These are phyloP conservation scores for Physcomitrellopsis africana DNA, from an alignment of 225 moss, liverwort and hornwort genomes.

Conservation along the genomic window DNA sequence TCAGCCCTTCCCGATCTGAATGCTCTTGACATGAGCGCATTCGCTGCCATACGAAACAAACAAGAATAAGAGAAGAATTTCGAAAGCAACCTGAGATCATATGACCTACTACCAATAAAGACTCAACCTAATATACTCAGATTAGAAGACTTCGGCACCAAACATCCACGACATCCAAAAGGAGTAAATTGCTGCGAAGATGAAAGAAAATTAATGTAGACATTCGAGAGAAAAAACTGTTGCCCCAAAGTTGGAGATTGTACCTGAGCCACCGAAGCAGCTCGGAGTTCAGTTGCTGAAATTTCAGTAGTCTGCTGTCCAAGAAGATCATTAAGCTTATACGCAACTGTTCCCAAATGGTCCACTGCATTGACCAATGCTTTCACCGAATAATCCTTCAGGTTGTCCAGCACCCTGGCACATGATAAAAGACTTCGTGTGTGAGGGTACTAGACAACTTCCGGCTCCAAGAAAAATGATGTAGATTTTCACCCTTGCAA, in stretches of 20 bases:
- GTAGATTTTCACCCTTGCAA: slow-evolving; percentile 8
- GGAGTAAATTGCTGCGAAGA: slow-evolving; percentile 8
- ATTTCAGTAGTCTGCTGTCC: slow-evolving; percentile 85
- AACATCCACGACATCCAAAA: background rate
- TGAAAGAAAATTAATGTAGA: background rate
- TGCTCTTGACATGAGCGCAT: slow-evolving; percentile 99
- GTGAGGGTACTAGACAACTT: slow-evolving; percentile 11
- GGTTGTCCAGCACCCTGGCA: slow-evolving; percentile 90
- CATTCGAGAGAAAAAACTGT: slow-evolving; percentile 1
- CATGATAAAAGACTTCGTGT: slow-evolving; percentile 7
- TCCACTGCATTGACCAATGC: slow-evolving; percentile 98
- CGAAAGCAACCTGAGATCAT: background rate
- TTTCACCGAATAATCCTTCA: slow-evolving; percentile 97
- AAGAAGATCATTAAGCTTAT: slow-evolving; percentile 95
- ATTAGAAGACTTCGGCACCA: no score
- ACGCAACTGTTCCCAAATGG: slow-evolving; percentile 97
- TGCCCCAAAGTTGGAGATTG: background rate
- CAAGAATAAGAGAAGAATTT: slow-evolving; percentile 23
- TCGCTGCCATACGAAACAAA: slow-evolving; percentile 60
- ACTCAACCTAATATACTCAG: background rate
- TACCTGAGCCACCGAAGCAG: slow-evolving; percentile 91
- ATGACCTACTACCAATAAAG: background rate
- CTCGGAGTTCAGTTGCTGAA: slow-evolving; percentile 83
- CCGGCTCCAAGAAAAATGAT: background rate
- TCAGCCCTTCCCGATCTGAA: slow-evolving; percentile 98